Evolutionary conservation across 106 monocot genomes (phyloP).

Genomic region (Platanthera guangdongensis): DNA sequence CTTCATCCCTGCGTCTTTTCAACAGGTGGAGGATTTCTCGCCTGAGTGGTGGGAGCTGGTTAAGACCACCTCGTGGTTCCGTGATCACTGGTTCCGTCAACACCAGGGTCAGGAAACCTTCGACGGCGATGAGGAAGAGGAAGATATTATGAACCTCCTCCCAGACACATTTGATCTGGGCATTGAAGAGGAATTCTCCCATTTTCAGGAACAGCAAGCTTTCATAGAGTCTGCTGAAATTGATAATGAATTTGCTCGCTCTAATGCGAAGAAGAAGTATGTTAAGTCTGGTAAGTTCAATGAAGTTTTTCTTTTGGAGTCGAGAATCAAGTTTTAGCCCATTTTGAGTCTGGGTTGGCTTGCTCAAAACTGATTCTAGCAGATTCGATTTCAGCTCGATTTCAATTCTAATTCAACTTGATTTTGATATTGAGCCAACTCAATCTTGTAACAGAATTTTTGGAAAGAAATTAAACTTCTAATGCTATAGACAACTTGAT

Average conservation of each 20-base stretch:
- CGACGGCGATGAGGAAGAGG: conserved; percentile 30
- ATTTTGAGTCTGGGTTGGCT: no score
- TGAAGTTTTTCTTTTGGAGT: no score
- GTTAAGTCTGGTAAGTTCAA: conserved; percentile 13
- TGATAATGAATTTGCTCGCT: not conserved
- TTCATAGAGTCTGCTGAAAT: conserved; percentile 7
- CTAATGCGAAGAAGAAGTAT: not conserved
- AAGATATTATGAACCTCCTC: conserved; percentile 45
- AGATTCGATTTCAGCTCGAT: no score
- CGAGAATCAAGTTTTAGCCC: no score
- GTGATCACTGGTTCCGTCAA: conserved; percentile 76
- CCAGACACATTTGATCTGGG: conserved; percentile 73
- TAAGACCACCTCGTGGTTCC: conserved; percentile 73
- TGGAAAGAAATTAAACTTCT: no score
- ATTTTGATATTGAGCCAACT: no score
- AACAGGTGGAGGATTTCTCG: conserved; percentile 88
- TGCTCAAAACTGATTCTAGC: no score
- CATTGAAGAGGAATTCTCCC: conserved; percentile 43
- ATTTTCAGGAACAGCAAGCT: conserved; percentile 5
- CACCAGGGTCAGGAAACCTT: conserved; percentile 70
- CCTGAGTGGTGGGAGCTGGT: conserved; percentile 92
- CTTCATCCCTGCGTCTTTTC: conserved; percentile 75
- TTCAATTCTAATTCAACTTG: no score
- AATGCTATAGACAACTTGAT: no score
- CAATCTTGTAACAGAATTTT: no score